Conservation (phyloP, 257 asterid species). For the Solanum ahanhuiri region DNA sequence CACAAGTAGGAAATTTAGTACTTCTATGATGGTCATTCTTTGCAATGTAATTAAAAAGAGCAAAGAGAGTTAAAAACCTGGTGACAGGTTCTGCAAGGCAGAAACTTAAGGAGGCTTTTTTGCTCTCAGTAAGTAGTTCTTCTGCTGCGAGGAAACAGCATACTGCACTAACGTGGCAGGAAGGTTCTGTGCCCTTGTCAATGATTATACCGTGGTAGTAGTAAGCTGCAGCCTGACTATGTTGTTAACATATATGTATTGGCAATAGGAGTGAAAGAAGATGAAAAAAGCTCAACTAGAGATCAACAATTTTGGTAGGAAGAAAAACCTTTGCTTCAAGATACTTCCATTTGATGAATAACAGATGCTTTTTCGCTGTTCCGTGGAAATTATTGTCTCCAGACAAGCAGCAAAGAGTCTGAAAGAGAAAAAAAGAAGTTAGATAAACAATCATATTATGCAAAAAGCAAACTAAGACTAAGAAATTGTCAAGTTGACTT, state of each 20-base stretch:
- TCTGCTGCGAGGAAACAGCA: conserved; percentile 75
- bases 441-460: background rate
- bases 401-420: conserved; percentile 61
- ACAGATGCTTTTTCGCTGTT: conserved; percentile 42
- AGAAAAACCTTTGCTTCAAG: conserved; percentile 63
- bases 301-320: background rate
- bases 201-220: conserved; percentile 68
- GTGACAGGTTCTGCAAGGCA: conserved; percentile 78
- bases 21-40: background rate
- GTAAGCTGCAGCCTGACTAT: conserved; percentile 64
- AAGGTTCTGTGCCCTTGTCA: conserved; percentile 58
- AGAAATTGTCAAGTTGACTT: background rate
- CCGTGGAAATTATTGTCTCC: conserved; percentile 8
- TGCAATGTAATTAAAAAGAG: background rate
- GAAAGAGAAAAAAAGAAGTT: background rate
- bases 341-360: conserved; percentile 75
- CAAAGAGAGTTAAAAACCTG: conserved; percentile 23
- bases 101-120: conserved; percentile 64
- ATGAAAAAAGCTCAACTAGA: background rate
- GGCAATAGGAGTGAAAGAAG: background rate
- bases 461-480: background rate
- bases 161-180: conserved; percentile 46
- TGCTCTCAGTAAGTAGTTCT: conserved; percentile 56
- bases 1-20: background rate
- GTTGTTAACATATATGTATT: background rate